These are phyloP conservation scores for Phylloporus sp. DNA, from an alignment of 1,284 basidiomycete genomes.

Conservation along the genomic window DNA sequence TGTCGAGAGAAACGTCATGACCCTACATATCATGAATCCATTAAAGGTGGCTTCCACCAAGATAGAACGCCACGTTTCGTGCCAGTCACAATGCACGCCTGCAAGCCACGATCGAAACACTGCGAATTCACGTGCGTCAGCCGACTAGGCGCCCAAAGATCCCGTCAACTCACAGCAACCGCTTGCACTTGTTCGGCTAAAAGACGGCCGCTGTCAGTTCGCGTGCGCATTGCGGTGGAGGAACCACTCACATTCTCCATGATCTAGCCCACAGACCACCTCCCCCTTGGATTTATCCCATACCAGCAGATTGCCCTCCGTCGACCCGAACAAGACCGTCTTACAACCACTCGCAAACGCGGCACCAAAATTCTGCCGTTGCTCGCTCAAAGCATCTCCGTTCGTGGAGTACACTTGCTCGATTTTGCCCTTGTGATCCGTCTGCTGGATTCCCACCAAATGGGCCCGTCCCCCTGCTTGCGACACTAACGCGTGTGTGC, in stretches of 20 bases:
- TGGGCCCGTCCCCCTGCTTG: constrained; percentile 51
- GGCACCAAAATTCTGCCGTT: constrained; percentile 47
- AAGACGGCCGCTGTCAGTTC: constrained; percentile 17
- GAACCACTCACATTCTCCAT: constrained; percentile 51
- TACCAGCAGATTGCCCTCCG: constrained; percentile 55
- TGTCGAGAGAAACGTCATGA: not conserved
- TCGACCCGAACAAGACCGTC: constrained; percentile 56
- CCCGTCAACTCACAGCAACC: constrained; percentile 50
- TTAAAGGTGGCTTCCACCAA: constrained; percentile 58
- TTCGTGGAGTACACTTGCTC: constrained; percentile 55
- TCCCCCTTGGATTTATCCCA: constrained; percentile 60
- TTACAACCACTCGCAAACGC: constrained; percentile 55
- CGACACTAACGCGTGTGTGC: constrained; percentile 55
- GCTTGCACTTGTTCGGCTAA: constrained; percentile 57
- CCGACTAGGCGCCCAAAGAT: not conserved
- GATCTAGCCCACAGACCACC: constrained; percentile 59
- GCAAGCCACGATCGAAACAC: constrained; percentile 50
- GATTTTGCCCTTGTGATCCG: constrained; percentile 52
- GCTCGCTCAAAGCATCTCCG: constrained; percentile 34
- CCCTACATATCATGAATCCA: constrained; percentile 27
- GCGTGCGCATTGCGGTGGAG: not conserved
- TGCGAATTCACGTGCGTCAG: constrained; percentile 30
- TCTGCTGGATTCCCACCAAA: constrained; percentile 51
- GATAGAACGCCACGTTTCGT: constrained; percentile 55
- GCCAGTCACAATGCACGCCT: constrained; percentile 55